Percentiles rank a stretch among this genome's conserved stretches.
Conservation (phyloP, 345 rosid genomes). For the Lumnitzera littorea region DNA sequence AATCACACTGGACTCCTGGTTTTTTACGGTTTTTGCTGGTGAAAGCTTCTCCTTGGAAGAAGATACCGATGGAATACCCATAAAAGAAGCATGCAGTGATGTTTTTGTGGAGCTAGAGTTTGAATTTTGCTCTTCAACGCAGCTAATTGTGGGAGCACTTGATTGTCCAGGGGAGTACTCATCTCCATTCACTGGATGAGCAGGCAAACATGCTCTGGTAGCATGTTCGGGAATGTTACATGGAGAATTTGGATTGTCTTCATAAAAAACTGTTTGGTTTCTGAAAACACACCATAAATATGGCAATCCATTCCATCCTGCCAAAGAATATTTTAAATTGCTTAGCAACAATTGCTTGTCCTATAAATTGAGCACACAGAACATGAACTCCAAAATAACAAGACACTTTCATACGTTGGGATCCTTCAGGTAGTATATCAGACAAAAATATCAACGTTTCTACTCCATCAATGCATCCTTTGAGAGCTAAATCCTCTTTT, state of each 20-base stretch:
- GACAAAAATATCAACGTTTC: constrained; percentile 47
- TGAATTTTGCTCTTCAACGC: too few relatives aligned
- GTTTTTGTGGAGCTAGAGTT: too few relatives aligned
- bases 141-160: too few relatives aligned
- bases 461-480: constrained; percentile 31
- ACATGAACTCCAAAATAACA: not conserved
- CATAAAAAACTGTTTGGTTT: not conserved
- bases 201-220: too few relatives aligned
- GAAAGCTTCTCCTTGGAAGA: too few relatives aligned
- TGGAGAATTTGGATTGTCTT: not conserved
- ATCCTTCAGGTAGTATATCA: constrained; percentile 31
- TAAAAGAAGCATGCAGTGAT: too few relatives aligned
- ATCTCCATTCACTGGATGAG: too few relatives aligned
- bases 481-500: constrained; percentile 40
- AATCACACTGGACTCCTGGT: too few relatives aligned
- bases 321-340: not conserved
- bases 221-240: too few relatives aligned
- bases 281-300: constrained; percentile 8
- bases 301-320: constrained; percentile 9
- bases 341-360: not conserved
- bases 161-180: too few relatives aligned
- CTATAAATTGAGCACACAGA: not conserved
- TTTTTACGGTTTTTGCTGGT: too few relatives aligned
- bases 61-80: too few relatives aligned
- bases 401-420: constrained; percentile 33